Evolutionary conservation across 331 rosid genomes (phyloP).

Genomic region (Spiraea crenata): DNA sequence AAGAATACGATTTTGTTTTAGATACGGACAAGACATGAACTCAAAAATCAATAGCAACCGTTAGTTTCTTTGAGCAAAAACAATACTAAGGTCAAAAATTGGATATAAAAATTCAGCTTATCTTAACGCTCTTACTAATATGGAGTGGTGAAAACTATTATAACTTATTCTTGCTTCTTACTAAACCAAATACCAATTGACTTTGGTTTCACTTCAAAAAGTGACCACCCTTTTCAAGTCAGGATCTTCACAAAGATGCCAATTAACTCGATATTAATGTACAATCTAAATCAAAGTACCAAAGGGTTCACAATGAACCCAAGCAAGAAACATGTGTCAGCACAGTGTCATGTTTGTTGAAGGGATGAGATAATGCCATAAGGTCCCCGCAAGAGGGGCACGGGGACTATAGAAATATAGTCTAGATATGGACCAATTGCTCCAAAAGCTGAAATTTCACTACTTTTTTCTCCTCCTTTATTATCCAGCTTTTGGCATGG

Average conservation of each 20-base stretch:
- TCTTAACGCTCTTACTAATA: too few relatives aligned
- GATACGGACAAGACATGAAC: too few relatives aligned
- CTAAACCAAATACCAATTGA: not conserved
- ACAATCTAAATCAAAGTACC: too few relatives aligned
- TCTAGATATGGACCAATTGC: not conserved
- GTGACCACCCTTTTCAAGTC: not conserved
- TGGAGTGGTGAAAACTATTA: too few relatives aligned
- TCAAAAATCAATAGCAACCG: too few relatives aligned
- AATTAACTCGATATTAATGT: too few relatives aligned
- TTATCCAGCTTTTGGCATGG: slow-evolving; percentile 10
- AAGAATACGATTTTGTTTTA: too few relatives aligned
- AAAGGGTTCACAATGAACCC: not conserved
- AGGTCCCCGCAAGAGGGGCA: slow-evolving; percentile 22
- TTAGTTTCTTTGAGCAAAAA: too few relatives aligned
- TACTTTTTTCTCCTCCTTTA: slow-evolving; percentile 8
- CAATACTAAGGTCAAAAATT: too few relatives aligned
- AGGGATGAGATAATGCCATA: slow-evolving; percentile 8
- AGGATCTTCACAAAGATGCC: too few relatives aligned
- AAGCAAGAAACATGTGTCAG: not conserved
- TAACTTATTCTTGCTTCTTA: too few relatives aligned
- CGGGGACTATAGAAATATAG: slow-evolving; percentile 8
- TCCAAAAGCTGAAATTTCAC: not conserved
- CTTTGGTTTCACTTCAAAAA: not conserved
- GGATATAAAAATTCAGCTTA: too few relatives aligned
- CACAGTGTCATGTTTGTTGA: slow-evolving; percentile 1